Evolutionary conservation across 768 basidiomycete genomes (phyloP), one percentile per base, ranked within the genome.

Genomic region (Hydnum rufescens): DNA sequence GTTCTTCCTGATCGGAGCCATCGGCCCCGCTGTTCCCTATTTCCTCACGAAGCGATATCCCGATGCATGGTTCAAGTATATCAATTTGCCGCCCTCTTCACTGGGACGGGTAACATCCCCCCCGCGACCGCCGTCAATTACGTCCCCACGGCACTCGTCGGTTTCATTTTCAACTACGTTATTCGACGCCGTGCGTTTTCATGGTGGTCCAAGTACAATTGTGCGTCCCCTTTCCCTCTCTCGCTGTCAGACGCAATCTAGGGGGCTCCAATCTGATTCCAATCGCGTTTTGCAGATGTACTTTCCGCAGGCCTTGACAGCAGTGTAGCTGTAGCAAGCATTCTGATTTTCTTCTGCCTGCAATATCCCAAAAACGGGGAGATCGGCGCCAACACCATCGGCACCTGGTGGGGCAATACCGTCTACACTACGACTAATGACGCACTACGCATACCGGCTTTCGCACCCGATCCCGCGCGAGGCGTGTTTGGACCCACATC

Each of bases 1-100:
- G 62, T 86, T 83, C 68, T 89, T 89, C 80, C 72, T 85, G 53
- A 60, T 81, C 53, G 87, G 87, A 18, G 72, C 77, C 48, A 5
- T 78, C 49, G 70, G 73, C 50, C 85, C 85, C 0, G 29, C 72
- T 53, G 51, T 73, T 46, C 69, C 72, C 34, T 85, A 72, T 60
- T 55, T 76, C 55, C 58, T 79, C 53, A 66, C 70, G 50, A 64
- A 69, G 59, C 73, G 68, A 59, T 88, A 71, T 68, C 80, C 82
- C 22, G 74, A 78, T 53, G 70, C 71, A 60, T 73, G 69, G 58
- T 58, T 76, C 48, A 73, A 74, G 56, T 78, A 76, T 60, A 60
- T 82, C 70, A 80, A 81, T 57, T 66, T 51, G 75, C 69, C 5
- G 60, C 84, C 49, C 72, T 86, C 59, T 79, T 81, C 66, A 72